Percentiles rank a stretch among this genome's conserved stretches.
phyloP scores from a whole-genome alignment of 2,329 filamentous ascomycete genomes.

The Calonectria hawksworthii region DNA sequence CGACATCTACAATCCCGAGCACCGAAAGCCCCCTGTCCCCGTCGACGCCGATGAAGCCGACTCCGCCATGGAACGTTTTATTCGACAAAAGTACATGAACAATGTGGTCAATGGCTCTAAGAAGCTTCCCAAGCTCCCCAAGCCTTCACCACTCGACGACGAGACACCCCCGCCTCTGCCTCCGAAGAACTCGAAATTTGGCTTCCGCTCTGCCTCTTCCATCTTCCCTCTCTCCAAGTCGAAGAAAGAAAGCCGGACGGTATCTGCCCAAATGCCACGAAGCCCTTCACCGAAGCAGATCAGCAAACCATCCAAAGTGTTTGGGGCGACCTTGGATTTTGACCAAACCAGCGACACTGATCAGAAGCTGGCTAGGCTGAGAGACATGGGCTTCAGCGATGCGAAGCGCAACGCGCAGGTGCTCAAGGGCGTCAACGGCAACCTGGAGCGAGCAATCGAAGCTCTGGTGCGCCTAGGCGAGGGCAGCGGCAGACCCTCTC shows the following conservation, averaged over 20 bases:
- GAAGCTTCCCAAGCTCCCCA: constrained; percentile 49
- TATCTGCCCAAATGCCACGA: constrained; percentile 44
- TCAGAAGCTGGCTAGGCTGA: constrained; percentile 80
- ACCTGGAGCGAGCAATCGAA: constrained; percentile 89
- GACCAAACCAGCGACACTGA: constrained; percentile 73
- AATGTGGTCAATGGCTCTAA: constrained; percentile 53
- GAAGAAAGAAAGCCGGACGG: constrained; percentile 64
- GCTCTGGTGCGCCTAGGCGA: constrained; percentile 87
- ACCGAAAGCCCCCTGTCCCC: constrained; percentile 85
- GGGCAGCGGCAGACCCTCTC: constrained; percentile 61
- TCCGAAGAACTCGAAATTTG: constrained; percentile 73
- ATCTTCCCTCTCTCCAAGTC: constrained; percentile 75
- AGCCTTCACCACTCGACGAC: constrained; percentile 63
- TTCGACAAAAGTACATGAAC: constrained; percentile 92
- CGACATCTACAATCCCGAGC: constrained; percentile 88
- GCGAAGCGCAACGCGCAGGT: constrained; percentile 85
- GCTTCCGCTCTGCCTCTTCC: constrained; percentile 73
- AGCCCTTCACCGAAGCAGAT: constrained; percentile 57
- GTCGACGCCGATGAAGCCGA: constrained; percentile 94
- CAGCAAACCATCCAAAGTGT: constrained; percentile 77
- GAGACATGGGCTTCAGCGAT: constrained; percentile 94
- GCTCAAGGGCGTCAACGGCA: constrained; percentile 85
- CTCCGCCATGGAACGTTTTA: constrained; percentile 94
- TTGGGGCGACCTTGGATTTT: constrained; percentile 76
- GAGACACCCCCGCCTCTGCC: constrained; percentile 71